Base-by-base conservation (phyloP, 805 yeast species). In the Maudiozyma barnettii region DNA sequence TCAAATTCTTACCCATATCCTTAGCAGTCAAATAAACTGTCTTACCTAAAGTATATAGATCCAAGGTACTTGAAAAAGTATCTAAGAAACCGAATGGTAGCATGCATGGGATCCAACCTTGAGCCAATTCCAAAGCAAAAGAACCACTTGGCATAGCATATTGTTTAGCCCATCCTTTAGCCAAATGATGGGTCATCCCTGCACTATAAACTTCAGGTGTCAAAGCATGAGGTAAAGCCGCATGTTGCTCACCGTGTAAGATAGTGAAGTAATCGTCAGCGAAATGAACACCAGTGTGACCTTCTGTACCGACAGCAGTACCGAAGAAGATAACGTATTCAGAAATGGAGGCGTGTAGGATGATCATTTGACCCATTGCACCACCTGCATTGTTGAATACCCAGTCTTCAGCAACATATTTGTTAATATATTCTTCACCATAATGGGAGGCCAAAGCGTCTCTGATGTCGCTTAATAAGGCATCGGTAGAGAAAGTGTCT, bases 21-120 rank as follows among this genome's bases (percentile, higher is more conserved):
- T 68, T 72, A 21, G 77, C 99, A 13, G 96, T 88, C 52, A 83
- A 74, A 53, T 75, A 77, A 36, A 74, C 78, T 7, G 98, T 93
- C 61, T 77, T 76, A 50, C 64, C 67, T 50, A 91, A 73, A 22
- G 95, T 79, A 55, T 71, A 65, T 50, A 81, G 64, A 64, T 93
- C 99, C 56, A 90, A 66, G 14, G 98, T 93, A 39, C 95, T 82
- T 45, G 82, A 75, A 49, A 84, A 59, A 4, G 84, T 78, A 62
- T 88, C 95, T 44, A 86, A 70, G 68, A 91, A 80, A 0, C 99
- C 99, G 64, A 93, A 93, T 19, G 98, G 98, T 51, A 93, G 74
- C 99, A 93, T 93, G 39, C 91, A 82, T 33, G 99, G 98, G 54
- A 93, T 87, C 95, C 96, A 93, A 50, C 99, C 99, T 71, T 91